Percentiles rank a stretch among this genome's conserved stretches.
Evolutionary conservation across 2,329 filamentous ascomycete species (phyloP).

Genomic region (Aureobasidium sp.): DNA sequence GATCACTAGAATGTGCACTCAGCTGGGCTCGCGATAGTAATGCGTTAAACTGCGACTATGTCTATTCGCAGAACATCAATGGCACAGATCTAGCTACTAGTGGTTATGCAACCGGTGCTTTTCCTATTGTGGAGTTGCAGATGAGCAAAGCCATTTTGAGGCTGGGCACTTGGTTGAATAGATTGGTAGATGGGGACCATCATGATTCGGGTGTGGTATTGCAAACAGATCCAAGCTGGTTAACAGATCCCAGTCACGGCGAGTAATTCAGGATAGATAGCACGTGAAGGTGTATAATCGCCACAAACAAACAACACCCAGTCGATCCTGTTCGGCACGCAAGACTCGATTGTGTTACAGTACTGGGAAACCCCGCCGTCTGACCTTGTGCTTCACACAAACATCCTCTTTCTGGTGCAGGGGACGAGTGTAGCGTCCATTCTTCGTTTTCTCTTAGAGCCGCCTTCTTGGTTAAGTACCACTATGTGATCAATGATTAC

Average conservation of each 20-base stretch:
- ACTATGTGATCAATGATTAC: too few species aligned
- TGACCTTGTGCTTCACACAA: too few species aligned
- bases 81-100: constrained; percentile 38
- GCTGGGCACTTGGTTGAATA: constrained; percentile 44
- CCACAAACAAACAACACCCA: too few species aligned
- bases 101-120: constrained; percentile 43
- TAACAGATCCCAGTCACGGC: not conserved
- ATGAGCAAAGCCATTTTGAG: constrained; percentile 45
- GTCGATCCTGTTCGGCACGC: too few species aligned
- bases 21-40: constrained; percentile 44
- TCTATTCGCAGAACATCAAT: constrained; percentile 37
- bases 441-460: too few species aligned
- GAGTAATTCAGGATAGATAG: too few species aligned
- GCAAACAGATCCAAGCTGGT: constrained; percentile 3
- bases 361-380: too few species aligned
- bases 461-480: too few species aligned
- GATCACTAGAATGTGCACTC: constrained; percentile 37
- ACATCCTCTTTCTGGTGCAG: too few species aligned
- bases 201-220: not conserved
- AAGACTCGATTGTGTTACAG: too few species aligned
- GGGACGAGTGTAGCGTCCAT: too few species aligned
- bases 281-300: too few species aligned
- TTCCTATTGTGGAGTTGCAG: constrained; percentile 45
- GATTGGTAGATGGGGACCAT: constrained; percentile 30
- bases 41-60: constrained; percentile 44